These are phyloP conservation scores for Xylaria nigripes DNA, from an alignment of 495 filamentous ascomycete species.

Conservation along the genomic window DNA sequence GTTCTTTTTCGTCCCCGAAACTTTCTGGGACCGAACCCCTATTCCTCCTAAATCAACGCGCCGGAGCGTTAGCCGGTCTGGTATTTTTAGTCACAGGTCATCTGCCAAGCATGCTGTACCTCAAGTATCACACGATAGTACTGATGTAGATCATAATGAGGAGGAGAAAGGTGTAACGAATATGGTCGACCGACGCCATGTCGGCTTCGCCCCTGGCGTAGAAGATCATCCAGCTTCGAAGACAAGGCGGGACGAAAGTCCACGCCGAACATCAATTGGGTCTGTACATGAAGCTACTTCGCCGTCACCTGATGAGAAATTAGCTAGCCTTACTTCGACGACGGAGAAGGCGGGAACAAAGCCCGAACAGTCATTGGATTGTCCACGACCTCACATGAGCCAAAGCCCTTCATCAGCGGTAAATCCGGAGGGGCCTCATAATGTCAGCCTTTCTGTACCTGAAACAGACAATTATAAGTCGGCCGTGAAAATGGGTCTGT, in stretches of 20 bases:
- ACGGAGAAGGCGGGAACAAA: neutral
- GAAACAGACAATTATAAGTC: neutral
- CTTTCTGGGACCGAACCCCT: constrained; percentile 89
- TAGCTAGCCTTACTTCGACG: neutral
- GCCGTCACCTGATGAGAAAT: neutral
- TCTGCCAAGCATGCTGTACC: constrained; percentile 21
- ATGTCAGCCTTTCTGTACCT: neutral
- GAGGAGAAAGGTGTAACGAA: constrained; percentile 8
- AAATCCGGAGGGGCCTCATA: neutral
- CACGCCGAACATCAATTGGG: neutral
- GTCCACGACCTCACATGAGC: neutral
- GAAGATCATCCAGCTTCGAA: neutral
- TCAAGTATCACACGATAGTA: neutral
- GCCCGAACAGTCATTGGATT: neutral
- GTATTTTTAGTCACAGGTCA: constrained; percentile 35
- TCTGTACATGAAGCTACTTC: neutral
- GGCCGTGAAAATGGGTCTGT: constrained; percentile 20
- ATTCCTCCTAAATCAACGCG: constrained; percentile 45
- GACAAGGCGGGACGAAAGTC: neutral
- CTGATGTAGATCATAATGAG: neutral
- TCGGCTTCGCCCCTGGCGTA: constrained; percentile 47
- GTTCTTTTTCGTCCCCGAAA: constrained; percentile 91
- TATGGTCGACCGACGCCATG: constrained; percentile 27
- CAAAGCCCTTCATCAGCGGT: neutral
- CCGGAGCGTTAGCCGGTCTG: constrained; percentile 23